Evolutionary conservation across 768 basidiomycete genomes (phyloP).

Genomic region (Flagelloscypha sp.): DNA sequence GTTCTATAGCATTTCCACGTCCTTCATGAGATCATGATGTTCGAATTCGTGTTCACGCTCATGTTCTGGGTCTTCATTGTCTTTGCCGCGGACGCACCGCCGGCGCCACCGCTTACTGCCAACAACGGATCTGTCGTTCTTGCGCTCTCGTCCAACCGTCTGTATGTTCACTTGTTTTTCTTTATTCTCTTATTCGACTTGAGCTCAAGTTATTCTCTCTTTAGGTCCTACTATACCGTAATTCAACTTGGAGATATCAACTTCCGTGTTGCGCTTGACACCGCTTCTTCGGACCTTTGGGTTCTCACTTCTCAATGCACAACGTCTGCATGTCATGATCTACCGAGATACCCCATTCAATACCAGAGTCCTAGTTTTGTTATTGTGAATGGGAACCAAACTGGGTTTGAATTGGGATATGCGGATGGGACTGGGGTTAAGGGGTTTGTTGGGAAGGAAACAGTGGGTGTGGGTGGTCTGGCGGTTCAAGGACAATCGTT

Average conservation of each 20-base stretch:
- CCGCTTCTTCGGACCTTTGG: slow-evolving; percentile 70
- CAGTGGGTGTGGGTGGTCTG: slow-evolving; percentile 50
- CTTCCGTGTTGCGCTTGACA: slow-evolving; percentile 68
- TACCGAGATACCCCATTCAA: slow-evolving; percentile 64
- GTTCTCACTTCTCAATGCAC: slow-evolving; percentile 55
- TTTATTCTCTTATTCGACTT: background rate
- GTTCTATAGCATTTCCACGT: no score
- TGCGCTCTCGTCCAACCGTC: slow-evolving; percentile 38
- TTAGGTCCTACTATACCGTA: slow-evolving; percentile 61
- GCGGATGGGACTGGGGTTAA: slow-evolving; percentile 60
- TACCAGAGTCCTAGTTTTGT: slow-evolving; percentile 62
- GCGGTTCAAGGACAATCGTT: slow-evolving; percentile 55
- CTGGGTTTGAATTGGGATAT: slow-evolving; percentile 51
- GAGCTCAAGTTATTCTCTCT: slow-evolving; percentile 7
- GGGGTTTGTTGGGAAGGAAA: slow-evolving; percentile 67
- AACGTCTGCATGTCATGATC: slow-evolving; percentile 40
- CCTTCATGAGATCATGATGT: no score
- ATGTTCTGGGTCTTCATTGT: slow-evolving; percentile 2
- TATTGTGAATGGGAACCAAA: slow-evolving; percentile 52
- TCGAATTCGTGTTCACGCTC: no score
- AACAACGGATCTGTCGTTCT: no score
- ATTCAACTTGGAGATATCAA: slow-evolving; percentile 52
- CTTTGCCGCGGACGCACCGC: slow-evolving; percentile 1
- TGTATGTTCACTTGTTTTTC: slow-evolving; percentile 23
- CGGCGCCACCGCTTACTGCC: slow-evolving; percentile 3